These are phyloP conservation scores for Xylaria sp. DNA, from an alignment of 2,329 filamentous ascomycete genomes.

Conservation along the genomic window DNA sequence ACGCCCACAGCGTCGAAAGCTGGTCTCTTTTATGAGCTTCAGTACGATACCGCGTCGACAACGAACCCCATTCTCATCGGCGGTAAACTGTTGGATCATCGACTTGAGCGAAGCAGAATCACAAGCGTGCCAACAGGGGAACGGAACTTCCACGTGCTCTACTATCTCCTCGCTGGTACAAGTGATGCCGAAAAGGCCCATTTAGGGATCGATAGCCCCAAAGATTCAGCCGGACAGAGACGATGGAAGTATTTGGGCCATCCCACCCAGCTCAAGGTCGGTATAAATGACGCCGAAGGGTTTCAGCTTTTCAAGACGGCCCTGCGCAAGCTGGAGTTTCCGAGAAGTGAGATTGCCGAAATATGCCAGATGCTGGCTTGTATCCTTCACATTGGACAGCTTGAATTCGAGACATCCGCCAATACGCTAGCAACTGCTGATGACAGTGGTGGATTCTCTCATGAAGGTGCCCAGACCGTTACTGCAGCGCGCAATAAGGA, in stretches of 20 bases:
- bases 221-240: slow-evolving; percentile 67
- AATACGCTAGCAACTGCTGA: slow-evolving; percentile 82
- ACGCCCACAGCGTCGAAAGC: slow-evolving; percentile 96
- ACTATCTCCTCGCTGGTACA: slow-evolving; percentile 93
- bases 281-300: slow-evolving; percentile 93
- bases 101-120: slow-evolving; percentile 90
- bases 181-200: slow-evolving; percentile 90
- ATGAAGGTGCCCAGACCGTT: slow-evolving; percentile 87
- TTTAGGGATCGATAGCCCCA: slow-evolving; percentile 67
- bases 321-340: slow-evolving; percentile 91
- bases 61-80: slow-evolving; percentile 89
- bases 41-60: slow-evolving; percentile 90
- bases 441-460: slow-evolving; percentile 95
- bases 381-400: slow-evolving; percentile 96
- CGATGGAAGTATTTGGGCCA: slow-evolving; percentile 97
- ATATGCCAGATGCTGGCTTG: slow-evolving; percentile 94
- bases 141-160: slow-evolving; percentile 94
- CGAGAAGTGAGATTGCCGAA: slow-evolving; percentile 91
- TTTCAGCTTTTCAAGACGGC: slow-evolving; percentile 99
- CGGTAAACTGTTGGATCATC: slow-evolving; percentile 92
- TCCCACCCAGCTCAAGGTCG: slow-evolving; percentile 95
- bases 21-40: slow-evolving; percentile 93
- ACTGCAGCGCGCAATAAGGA: slow-evolving; percentile 96
- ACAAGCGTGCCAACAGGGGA: slow-evolving; percentile 94
- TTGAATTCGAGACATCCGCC: slow-evolving; percentile 88